Conservation (phyloP, 2,329 filamentous ascomycete species). For the Talaromyces atroroseus region DNA sequence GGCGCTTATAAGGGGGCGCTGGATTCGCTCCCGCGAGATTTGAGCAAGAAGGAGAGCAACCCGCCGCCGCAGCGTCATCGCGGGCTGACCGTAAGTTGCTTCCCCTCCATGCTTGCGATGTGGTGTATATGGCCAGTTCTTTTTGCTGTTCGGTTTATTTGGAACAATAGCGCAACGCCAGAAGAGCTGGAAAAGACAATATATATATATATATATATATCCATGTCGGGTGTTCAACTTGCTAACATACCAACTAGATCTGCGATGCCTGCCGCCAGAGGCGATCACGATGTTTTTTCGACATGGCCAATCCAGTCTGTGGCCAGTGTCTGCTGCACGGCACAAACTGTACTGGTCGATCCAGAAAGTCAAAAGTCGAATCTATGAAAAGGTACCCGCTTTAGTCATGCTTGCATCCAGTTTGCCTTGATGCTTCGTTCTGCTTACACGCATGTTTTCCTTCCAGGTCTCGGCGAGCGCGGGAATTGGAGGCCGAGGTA, state of each 20-base stretch:
- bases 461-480: conserved; percentile 2
- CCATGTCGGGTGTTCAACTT: neutral
- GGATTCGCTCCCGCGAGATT: neutral
- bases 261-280: conserved; percentile 12
- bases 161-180: too few species aligned
- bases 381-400: conserved; percentile 12
- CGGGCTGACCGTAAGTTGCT: neutral
- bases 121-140: too few species aligned
- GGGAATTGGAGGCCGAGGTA: conserved; percentile 1
- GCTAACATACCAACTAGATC: neutral
- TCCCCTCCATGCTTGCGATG: neutral
- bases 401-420: neutral
- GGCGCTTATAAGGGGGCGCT: neutral
- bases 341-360: neutral
- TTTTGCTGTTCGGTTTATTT: neutral
- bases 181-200: neutral
- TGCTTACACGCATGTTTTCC: neutral
- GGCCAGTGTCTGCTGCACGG: conserved; percentile 5
- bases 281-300: conserved; percentile 6
- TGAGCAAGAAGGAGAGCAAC: neutral
- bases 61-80: neutral
- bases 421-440: neutral
- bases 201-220: too few species aligned
- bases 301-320: conserved; percentile 7
- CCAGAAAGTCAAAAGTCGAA: conserved; percentile 6